Conservation (phyloP, 2,329 filamentous ascomycete genomes). For the Penicillium sp. region DNA sequence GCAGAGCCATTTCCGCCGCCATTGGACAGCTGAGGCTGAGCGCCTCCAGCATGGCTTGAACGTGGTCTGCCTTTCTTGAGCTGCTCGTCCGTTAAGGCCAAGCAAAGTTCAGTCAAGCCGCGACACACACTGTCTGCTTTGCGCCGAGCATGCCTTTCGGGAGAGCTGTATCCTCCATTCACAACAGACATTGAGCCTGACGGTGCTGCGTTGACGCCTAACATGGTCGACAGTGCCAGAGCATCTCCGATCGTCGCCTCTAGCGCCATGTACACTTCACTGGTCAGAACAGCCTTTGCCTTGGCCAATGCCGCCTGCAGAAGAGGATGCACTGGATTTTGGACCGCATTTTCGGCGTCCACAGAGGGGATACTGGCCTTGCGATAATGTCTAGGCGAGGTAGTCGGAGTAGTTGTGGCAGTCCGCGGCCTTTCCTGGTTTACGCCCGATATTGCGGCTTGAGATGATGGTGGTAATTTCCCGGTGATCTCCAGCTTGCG, state of each 20-base stretch:
- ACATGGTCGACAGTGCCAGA: conserved; percentile 68
- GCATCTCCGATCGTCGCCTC: conserved; percentile 80
- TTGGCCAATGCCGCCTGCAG: conserved; percentile 76
- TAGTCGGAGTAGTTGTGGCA: conserved; percentile 82
- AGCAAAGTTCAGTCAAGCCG: conserved; percentile 83
- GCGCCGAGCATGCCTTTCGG: conserved; percentile 78
- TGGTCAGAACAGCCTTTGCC: conserved; percentile 62
- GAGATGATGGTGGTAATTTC: conserved; percentile 76
- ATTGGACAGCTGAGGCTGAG: conserved; percentile 21
- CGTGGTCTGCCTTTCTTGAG: conserved; percentile 26
- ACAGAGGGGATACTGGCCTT: conserved; percentile 44
- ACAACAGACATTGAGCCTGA: conserved; percentile 37
- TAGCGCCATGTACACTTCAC: conserved; percentile 70
- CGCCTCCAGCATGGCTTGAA: conserved; percentile 27
- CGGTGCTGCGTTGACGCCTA: conserved; percentile 65
- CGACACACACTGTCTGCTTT: conserved; percentile 92
- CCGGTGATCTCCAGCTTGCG: conserved; percentile 83
- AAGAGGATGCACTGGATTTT: conserved; percentile 64
- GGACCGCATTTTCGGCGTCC: conserved; percentile 35
- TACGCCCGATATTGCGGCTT: conserved; percentile 67
- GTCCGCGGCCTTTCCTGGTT: conserved; percentile 81
- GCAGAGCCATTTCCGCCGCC: conserved; percentile 24
- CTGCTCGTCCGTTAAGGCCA: conserved; percentile 67
- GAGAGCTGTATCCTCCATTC: conserved; percentile 38
- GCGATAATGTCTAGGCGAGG: conserved; percentile 70